These are phyloP conservation scores for Silene coronaria DNA, from an alignment of 179 eudicot genomes.

Conservation along the genomic window DNA sequence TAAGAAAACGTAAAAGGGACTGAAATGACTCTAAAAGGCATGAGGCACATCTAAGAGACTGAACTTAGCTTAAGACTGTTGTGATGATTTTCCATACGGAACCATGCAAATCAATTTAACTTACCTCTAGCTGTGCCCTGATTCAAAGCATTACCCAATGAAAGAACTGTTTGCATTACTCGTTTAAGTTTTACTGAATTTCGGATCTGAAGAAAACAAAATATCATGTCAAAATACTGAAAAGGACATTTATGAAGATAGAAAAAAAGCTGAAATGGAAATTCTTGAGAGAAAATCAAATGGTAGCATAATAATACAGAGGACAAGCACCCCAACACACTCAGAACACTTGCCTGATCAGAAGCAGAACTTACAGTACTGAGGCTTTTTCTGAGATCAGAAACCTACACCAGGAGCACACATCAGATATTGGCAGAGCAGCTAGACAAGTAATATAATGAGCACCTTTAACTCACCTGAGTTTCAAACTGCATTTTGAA, in stretches of 20 bases:
- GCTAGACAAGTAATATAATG: neutral
- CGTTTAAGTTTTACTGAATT: conserved; percentile 64
- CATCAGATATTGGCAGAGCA: conserved; percentile 6
- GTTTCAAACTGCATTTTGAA: conserved; percentile 77
- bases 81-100: neutral
- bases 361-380: conserved; percentile 58
- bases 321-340: neutral
- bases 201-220: conserved; percentile 49
- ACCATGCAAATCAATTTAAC: conserved; percentile 18
- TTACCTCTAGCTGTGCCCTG: conserved; percentile 96
- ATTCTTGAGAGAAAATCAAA: neutral
- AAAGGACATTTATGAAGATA: neutral
- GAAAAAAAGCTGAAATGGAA: neutral
- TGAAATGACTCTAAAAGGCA: neutral
- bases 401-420: conserved; percentile 42
- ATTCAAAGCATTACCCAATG: conserved; percentile 84
- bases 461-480: conserved; percentile 45
- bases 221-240: neutral
- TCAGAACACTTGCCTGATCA: conserved; percentile 58
- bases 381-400: conserved; percentile 65
- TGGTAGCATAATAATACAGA: neutral
- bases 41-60: neutral
- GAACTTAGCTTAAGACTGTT: neutral
- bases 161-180: conserved; percentile 84
- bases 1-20: neutral